phyloP scores from a whole-genome alignment of 2,329 filamentous ascomycete species.

The Cladosporium oxysporum region DNA sequence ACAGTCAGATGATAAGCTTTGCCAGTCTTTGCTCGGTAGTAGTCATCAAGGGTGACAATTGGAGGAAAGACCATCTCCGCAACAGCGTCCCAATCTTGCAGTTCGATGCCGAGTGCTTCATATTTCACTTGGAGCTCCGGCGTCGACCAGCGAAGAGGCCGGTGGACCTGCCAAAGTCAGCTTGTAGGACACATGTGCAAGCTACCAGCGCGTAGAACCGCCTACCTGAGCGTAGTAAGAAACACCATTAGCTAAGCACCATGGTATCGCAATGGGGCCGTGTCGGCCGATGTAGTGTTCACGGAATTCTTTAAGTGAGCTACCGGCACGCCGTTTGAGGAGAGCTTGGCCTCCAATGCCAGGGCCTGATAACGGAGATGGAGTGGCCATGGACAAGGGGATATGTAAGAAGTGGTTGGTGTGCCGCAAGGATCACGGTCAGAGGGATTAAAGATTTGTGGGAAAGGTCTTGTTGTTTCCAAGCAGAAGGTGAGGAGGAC shows the following conservation, averaged over 20 bases:
- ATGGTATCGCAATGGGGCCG: slow-evolving; percentile 20
- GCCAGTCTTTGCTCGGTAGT: neutral
- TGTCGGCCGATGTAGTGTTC: slow-evolving; percentile 21
- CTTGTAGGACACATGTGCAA: no score
- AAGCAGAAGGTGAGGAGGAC: neutral
- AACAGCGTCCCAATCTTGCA: slow-evolving; percentile 24
- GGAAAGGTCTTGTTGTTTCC: neutral
- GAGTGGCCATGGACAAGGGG: neutral
- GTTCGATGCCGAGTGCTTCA: slow-evolving; percentile 8
- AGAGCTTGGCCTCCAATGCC: slow-evolving; percentile 18
- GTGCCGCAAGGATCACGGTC: neutral
- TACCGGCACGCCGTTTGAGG: slow-evolving; percentile 21
- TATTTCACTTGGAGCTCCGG: neutral
- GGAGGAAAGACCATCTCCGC: slow-evolving; percentile 21
- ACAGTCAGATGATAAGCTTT: slow-evolving; percentile 20
- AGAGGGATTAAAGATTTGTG: neutral
- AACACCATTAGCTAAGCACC: slow-evolving; percentile 22
- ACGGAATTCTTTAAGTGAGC: slow-evolving; percentile 17
- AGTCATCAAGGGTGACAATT: slow-evolving; percentile 2
- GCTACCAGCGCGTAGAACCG: no score
- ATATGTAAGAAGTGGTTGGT: neutral
- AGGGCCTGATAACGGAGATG: neutral
- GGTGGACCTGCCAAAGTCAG: slow-evolving; percentile 19
- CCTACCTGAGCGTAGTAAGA: slow-evolving; percentile 23
- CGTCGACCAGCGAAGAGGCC: slow-evolving; percentile 20